Percentiles rank a stretch among this genome's conserved stretches.
Conservation (phyloP, 148 eudicot species). For the Cornus suecica region DNA sequence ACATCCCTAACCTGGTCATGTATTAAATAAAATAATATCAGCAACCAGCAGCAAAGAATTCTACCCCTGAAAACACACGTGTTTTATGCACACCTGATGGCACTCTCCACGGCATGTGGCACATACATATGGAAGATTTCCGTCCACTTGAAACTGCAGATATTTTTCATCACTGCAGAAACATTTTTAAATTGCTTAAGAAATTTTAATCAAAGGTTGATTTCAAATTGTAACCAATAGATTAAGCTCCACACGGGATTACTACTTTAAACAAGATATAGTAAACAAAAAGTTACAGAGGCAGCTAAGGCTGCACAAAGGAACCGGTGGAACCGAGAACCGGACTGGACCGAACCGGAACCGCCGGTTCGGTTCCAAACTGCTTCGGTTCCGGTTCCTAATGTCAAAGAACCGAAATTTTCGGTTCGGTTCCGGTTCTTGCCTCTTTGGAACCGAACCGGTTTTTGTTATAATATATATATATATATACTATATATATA, state of each 20-base stretch:
- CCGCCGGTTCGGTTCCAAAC: too few species aligned
- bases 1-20: slow-evolving; percentile 60
- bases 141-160: slow-evolving; percentile 83
- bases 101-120: slow-evolving; percentile 98
- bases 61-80: neutral
- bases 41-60: slow-evolving; percentile 5
- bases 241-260: neutral
- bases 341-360: too few species aligned
- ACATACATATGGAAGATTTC: slow-evolving; percentile 84
- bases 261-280: too few species aligned
- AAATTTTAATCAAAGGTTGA: neutral
- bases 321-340: too few species aligned
- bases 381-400: too few species aligned
- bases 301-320: too few species aligned
- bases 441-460: too few species aligned
- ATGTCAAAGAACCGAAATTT: too few species aligned
- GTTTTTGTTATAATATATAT: too few species aligned
- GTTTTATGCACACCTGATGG: slow-evolving; percentile 53
- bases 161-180: slow-evolving; percentile 82
- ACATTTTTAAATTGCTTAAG: neutral
- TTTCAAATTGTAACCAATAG: neutral
- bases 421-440: too few species aligned
- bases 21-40: neutral
- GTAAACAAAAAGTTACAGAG: too few species aligned
- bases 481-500: too few species aligned